Base-by-base conservation (phyloP, 768 basidiomycete species). In the Tulasnella sp. region DNA sequence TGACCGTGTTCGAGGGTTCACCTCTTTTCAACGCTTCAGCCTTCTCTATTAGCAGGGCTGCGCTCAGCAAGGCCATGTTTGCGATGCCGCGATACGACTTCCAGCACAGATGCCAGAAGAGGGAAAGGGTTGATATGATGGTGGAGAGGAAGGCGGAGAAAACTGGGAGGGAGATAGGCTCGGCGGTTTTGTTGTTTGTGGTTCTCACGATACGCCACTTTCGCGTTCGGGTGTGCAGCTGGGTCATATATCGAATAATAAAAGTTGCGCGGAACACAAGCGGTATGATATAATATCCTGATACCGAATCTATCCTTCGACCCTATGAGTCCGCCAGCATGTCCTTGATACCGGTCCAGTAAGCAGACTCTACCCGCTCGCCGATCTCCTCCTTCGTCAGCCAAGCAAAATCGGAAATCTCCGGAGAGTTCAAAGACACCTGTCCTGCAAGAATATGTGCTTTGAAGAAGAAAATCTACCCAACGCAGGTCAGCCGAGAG, bases 361-460 rank as follows among this genome's bases (percentile, higher is more conserved):
- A 97, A 64, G 89, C 86, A 82, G 85, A 85, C 77, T 91, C 88
- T n/a, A 96, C 91, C 77, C 89, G 89, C 18, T 89, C 86, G 85
- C 92, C 88, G 72, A 98, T 92, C 88, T 99, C 97, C 85, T 95
- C 89, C 86, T 96, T 96, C 75, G 96, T 97, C 81, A 98, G 88
- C 97, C 97, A 99, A 9, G 95, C 96, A 87, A 94, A 97, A 83
- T 94, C 94, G 75, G 88, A 87, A 81, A 93, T 87, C 31, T 86
- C 85, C 82, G 86, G 83, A n/a, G 88, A 84, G 44, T 90, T 85
- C 24, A 93, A 91, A 28, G 87, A 88, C 44, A 92, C 93, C 85
- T 96, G 94, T 24, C 97, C 97, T 2, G 95, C 92, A 84, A 98
- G 89, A 77, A 98, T 94, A 84, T 98, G 96, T 28, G 91, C 95